Conservation (phyloP, 768 basidiomycete genomes). For the Serendipita vermifera region DNA sequence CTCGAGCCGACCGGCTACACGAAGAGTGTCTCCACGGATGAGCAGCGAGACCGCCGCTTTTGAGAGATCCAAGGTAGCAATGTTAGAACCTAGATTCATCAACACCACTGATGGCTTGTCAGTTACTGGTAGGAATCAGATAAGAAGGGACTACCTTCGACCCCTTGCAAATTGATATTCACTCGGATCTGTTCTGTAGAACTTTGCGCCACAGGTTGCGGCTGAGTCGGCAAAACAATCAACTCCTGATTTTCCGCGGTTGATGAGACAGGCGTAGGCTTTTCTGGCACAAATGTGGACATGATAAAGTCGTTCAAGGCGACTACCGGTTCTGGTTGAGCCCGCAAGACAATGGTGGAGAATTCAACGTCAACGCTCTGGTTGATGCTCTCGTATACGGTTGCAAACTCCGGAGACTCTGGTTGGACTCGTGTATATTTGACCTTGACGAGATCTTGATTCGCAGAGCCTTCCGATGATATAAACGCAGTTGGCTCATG, state of each 20-base stretch:
- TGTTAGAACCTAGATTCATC: constrained; percentile 49
- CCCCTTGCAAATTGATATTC: constrained; percentile 67
- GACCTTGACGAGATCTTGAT: constrained; percentile 61
- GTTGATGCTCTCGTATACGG: constrained; percentile 69
- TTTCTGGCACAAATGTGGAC: constrained; percentile 75
- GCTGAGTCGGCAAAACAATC: constrained; percentile 4
- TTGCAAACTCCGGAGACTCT: constrained; percentile 72
- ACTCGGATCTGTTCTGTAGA: constrained; percentile 57
- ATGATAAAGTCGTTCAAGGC: constrained; percentile 93
- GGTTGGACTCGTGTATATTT: constrained; percentile 69
- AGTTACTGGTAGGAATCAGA: constrained; percentile 9
- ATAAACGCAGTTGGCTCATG: constrained; percentile 47
- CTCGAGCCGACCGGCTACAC: constrained; percentile 69
- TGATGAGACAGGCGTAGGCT: constrained; percentile 11
- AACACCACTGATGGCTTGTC: constrained; percentile 45
- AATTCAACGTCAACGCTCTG: constrained; percentile 78
- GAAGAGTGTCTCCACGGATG: constrained; percentile 56
- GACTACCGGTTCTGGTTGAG: constrained; percentile 82
- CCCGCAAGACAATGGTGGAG: constrained; percentile 80
- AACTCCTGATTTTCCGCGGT: not conserved
- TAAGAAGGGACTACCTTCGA: constrained; percentile 42
- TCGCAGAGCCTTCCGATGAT: constrained; percentile 39
- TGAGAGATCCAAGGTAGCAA: constrained; percentile 81
- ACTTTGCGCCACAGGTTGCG: constrained; percentile 12
- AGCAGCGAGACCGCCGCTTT: constrained; percentile 78